These are phyloP conservation scores for Candida vartiovaarae DNA, from an alignment of 805 yeast species.

Conservation along the genomic window DNA sequence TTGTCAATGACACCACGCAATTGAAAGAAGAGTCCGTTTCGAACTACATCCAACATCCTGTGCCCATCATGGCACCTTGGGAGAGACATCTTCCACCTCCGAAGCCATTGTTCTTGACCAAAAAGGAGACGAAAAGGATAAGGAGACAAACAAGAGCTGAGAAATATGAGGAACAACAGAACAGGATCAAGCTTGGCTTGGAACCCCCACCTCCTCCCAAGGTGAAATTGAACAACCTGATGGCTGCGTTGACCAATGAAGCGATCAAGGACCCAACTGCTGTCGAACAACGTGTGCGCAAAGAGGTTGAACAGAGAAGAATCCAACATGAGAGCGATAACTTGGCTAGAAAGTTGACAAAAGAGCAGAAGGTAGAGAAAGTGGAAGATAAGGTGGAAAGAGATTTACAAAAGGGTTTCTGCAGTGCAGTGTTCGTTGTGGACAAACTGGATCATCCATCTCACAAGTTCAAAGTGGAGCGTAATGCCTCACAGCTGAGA, in stretches of 20 bases:
- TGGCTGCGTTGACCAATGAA: conserved; percentile 80
- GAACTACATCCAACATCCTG: conserved; percentile 77
- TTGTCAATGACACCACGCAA: conserved; percentile 34
- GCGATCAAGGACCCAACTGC: conserved; percentile 86
- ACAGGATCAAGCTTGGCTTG: conserved; percentile 69
- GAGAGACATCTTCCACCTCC: conserved; percentile 35
- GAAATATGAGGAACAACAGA: conserved; percentile 63
- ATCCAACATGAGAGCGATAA: conserved; percentile 54
- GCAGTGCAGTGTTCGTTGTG: conserved; percentile 53
- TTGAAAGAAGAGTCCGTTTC: conserved; percentile 43
- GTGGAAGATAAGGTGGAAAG: conserved; percentile 35
- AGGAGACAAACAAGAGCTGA: conserved; percentile 64
- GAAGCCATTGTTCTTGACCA: conserved; percentile 57
- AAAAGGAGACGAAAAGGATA: conserved; percentile 65
- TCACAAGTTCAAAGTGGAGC: conserved; percentile 67
- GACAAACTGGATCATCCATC: conserved; percentile 51
- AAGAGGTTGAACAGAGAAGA: conserved; percentile 59
- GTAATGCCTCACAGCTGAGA: conserved; percentile 67
- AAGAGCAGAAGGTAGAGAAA: conserved; percentile 52
- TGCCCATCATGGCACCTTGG: conserved; percentile 55
- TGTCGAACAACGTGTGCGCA: conserved; percentile 64
- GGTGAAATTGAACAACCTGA: conserved; percentile 74
- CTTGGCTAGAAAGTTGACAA: conserved; percentile 50
- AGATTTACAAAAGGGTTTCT: conserved; percentile 47
- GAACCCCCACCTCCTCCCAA: conserved; percentile 89